Evolutionary conservation across 352 stramenopile genomes (phyloP), one percentile per base, ranked within the genome.

Genomic region (Elongisporangium anandrum): DNA sequence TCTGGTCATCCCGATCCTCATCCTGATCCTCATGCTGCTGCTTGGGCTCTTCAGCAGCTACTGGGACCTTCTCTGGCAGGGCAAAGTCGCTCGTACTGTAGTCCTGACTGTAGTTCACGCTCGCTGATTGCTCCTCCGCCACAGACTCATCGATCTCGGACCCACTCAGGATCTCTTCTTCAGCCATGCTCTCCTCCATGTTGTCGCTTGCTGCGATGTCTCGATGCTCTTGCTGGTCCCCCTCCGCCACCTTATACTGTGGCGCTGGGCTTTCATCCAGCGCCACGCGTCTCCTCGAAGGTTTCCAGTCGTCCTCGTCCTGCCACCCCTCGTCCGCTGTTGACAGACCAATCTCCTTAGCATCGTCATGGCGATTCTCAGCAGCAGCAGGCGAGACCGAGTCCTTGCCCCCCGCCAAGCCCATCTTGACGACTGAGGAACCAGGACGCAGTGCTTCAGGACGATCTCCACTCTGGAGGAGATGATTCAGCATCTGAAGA

Each of bases 81-180:
- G 65, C 50, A 20, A 39, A 60, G 39, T 68, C 56, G 24, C 39
- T 64, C 20, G 47, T 22, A 51, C n/a, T 61, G 29, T 59, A 20
- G 52, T 70, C 56, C 16, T 59, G 22, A 13, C 51, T 52, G 15
- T 57, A 51, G 56, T 38, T 59, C 59, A n/a, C 60, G 24, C 16
- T 66, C 59, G 26, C 62, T 17, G n/a, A 41, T 20, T 41, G 34
- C 12, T 61, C 21, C 8, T 45, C 62, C 4, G 61, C 71, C 17
- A 84, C 73, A 19, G 79, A 90, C 50, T 88, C 75, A 23, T 76
- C 77, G 9, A 85, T 50, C 48, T 88, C 81, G 0, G 79, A 91
- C 6, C 55, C 75, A 60, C 77, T 89, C 21, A 63, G 65, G 4
- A 87, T 62, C 19, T 87, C 78, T 57, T 88, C 79, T 9, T 38